Evolutionary conservation across 2,329 filamentous ascomycete genomes (phyloP), one percentile per base, ranked within the genome.

Genomic region (Calonectria hawksworthii): DNA sequence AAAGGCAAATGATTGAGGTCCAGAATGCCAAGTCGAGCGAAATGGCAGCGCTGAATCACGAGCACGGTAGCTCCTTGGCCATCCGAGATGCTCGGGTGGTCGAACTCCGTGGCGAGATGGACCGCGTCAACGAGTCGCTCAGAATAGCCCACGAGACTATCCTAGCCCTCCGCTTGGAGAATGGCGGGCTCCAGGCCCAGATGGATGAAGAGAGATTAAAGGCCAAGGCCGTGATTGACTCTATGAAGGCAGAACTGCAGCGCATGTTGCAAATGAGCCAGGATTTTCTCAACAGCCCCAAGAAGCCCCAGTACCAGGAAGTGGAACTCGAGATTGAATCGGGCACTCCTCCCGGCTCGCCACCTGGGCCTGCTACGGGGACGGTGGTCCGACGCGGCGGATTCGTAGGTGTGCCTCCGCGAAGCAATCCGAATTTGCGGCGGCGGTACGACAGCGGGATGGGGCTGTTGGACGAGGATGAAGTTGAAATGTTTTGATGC

Each of bases 361-460:
- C 76, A 32, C 76, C 79, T 28, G 64, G 76, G 38, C 76, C 79
- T 30, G 65, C 77, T 32, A 32, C 74, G 26, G 66, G 61, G 64
- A 69, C 51, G 13, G 76, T 50, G n/a, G 72, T 56, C 52, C 81
- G 44, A 63, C 78, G 21, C 34, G 80, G 70, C 32, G 73, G 32
- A 74, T 78, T 81, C 52, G 51, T 84, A 0, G 83, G 80, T 1
- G n/a, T 83, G 61, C 81, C 79, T 3, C 83, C 83, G 61, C 82
- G 81, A 28, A 80, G 80, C 32, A 84, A 81, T 32, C 85, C 75
- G 77, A 90, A 87, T 83, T 85, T 71, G 23, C 76, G 85, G 73
- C 86, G 89, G 73, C 85, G 87, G 72, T 87, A 88, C 76, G 90
- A 92, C 80, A 91, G 89, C 69, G 91, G 90, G 0, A 79, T 92